phyloP scores from a whole-genome alignment of 2,329 filamentous ascomycete genomes.

The Dactylellina leptospora region DNA sequence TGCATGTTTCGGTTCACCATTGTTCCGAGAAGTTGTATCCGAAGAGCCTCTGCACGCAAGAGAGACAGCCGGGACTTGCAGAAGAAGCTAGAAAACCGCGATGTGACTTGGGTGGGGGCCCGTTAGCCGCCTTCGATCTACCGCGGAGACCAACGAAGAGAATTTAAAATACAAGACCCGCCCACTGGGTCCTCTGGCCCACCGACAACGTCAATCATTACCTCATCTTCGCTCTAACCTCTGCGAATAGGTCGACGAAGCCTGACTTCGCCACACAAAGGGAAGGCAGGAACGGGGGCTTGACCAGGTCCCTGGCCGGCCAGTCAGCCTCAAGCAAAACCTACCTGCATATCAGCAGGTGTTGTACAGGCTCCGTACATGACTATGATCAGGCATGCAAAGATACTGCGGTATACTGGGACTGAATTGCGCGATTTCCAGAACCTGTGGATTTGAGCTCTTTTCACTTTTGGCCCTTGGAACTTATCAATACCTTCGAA shows the following conservation, averaged over 20 bases:
- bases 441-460: constrained; percentile 15
- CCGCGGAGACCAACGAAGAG: not conserved
- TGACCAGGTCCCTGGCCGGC: constrained; percentile 32
- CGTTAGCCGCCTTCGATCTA: constrained; percentile 8
- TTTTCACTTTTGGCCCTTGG: constrained; percentile 27
- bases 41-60: too few species aligned
- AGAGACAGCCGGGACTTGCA: not conserved
- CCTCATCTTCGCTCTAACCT: constrained; percentile 10
- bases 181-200: constrained; percentile 6
- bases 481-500: not conserved
- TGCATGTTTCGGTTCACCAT: too few species aligned
- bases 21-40: too few species aligned
- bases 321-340: too few species aligned
- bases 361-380: too few species aligned
- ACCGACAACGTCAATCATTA: constrained; percentile 18
- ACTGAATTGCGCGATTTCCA: constrained; percentile 48
- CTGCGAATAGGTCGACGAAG: constrained; percentile 2
- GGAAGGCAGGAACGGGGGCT: constrained; percentile 41
- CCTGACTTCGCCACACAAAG: constrained; percentile 33
- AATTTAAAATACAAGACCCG: not conserved
- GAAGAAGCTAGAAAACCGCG: not conserved
- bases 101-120: constrained; percentile 13
- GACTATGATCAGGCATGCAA: too few species aligned
- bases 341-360: too few species aligned
- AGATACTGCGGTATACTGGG: not conserved